A percentile compares a stretch with the other conserved stretches of the same genome.
Conservation (phyloP, 495 filamentous ascomycete species). For the Aspergillus diversus region DNA sequence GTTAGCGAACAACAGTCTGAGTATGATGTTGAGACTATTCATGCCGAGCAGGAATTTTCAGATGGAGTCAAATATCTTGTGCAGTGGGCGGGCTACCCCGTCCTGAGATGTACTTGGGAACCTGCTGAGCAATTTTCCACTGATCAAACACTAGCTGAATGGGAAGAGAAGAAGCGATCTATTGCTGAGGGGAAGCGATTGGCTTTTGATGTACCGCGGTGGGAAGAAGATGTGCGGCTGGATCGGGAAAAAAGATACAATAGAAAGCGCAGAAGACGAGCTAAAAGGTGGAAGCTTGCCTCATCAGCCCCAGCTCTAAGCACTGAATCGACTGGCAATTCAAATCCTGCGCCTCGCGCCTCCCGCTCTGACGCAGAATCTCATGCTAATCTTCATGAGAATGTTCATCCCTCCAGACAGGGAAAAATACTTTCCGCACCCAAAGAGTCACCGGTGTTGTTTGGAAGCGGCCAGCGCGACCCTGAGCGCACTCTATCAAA, state of each 20-base stretch:
- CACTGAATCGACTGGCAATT: not conserved
- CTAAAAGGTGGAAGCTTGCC: constrained; percentile 43
- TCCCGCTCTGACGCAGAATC: too few species aligned
- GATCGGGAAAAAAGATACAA: constrained; percentile 32
- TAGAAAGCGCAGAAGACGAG: constrained; percentile 53
- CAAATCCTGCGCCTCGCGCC: not conserved
- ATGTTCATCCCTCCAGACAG: constrained; percentile 3
- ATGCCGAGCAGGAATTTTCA: constrained; percentile 48
- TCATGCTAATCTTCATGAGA: not conserved
- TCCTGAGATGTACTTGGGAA: constrained; percentile 67
- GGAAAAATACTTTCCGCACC: not conserved
- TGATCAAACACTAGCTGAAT: constrained; percentile 50
- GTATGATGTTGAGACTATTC: constrained; percentile 50
- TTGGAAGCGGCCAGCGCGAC: constrained; percentile 15
- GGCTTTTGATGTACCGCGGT: constrained; percentile 55
- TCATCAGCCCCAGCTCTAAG: constrained; percentile 15
- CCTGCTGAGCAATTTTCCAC: constrained; percentile 56
- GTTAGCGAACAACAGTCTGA: constrained; percentile 40
- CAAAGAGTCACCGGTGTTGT: constrained; percentile 15
- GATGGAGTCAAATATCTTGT: constrained; percentile 61
- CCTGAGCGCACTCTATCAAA: constrained; percentile 12
- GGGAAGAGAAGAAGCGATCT: constrained; percentile 54
- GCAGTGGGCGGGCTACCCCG: constrained; percentile 66
- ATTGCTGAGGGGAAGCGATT: constrained; percentile 43
- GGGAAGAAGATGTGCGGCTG: constrained; percentile 35